A percentile compares a stretch with the other conserved stretches of the same genome.
These are phyloP conservation scores for Hyaloscypha variabilis DNA, from an alignment of 495 filamentous ascomycete genomes.

Conservation along the genomic window DNA sequence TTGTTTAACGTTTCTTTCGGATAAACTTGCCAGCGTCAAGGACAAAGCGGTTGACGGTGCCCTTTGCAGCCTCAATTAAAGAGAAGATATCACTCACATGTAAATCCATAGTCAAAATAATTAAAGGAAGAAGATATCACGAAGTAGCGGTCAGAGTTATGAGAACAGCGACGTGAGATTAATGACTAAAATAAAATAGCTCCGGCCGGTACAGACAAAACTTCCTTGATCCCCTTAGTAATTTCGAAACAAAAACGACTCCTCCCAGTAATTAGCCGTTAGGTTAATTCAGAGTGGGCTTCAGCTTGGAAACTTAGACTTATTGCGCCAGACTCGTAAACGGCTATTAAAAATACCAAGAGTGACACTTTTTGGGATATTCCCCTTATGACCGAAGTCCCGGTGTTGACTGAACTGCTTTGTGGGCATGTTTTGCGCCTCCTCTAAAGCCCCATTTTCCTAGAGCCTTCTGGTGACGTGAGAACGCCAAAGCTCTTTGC, in stretches of 20 bases:
- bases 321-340: too few species aligned
- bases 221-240: too few species aligned
- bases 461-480: not conserved
- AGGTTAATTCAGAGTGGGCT: too few species aligned
- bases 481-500: not conserved
- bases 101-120: constrained; percentile 9
- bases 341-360: too few species aligned
- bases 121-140: constrained; percentile 6
- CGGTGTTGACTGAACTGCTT: too few species aligned
- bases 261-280: too few species aligned
- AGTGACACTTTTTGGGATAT: too few species aligned
- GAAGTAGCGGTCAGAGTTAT: constrained; percentile 3
- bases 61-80: constrained; percentile 7
- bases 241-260: too few species aligned
- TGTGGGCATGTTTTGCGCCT: not conserved
- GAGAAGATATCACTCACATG: constrained; percentile 2
- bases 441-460: not conserved
- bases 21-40: not conserved
- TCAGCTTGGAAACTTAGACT: too few species aligned
- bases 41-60: not conserved
- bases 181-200: not conserved
- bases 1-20: constrained; percentile 2
- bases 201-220: too few species aligned
- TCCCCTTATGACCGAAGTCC: too few species aligned
- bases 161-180: not conserved